Conservation (phyloP, 495 filamentous ascomycete species). For the Acidiella bohemica region DNA sequence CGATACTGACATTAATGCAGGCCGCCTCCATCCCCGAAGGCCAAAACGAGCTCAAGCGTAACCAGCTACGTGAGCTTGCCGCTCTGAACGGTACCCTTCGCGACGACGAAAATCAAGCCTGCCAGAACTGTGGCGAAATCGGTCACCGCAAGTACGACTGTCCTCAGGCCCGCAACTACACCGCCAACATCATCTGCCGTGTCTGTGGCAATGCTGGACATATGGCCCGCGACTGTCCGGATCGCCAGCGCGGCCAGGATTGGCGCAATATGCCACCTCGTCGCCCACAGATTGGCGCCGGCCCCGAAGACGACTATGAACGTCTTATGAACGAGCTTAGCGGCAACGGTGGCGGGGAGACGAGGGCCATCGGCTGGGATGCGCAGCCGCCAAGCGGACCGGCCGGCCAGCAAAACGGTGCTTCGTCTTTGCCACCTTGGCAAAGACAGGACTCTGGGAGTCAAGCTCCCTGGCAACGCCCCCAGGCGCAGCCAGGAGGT, state of each 20-base stretch:
- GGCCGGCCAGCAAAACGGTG: slow-evolving; percentile 31
- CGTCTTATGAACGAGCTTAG: slow-evolving; percentile 97
- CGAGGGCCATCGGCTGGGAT: slow-evolving; percentile 79
- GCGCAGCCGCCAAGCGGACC: slow-evolving; percentile 36
- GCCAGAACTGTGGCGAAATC: slow-evolving; percentile 99
- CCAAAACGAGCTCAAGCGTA: slow-evolving; percentile 94
- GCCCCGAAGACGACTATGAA: slow-evolving; percentile 85
- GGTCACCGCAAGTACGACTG: slow-evolving; percentile 99
- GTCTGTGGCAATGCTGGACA: slow-evolving; percentile 92
- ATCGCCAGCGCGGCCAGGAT: slow-evolving; percentile 74
- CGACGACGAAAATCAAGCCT: slow-evolving; percentile 98
- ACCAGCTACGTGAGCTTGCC: slow-evolving; percentile 92
- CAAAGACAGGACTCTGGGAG: slow-evolving; percentile 71
- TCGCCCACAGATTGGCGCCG: slow-evolving; percentile 57
- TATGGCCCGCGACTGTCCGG: slow-evolving; percentile 87
- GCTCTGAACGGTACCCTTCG: slow-evolving; percentile 96
- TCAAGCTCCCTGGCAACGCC: slow-evolving; percentile 58
- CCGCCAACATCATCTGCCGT: slow-evolving; percentile 97
- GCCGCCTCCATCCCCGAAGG: slow-evolving; percentile 96
- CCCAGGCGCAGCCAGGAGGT: slow-evolving; percentile 6
- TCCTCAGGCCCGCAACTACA: slow-evolving; percentile 93
- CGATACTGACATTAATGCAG: slow-evolving; percentile 34
- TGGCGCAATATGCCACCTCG: slow-evolving; percentile 67
- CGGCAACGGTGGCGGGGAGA: slow-evolving; percentile 56
- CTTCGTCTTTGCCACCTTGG: slow-evolving; percentile 69